Base-by-base conservation (phyloP, 345 rosid species). In the Schrenkiella parvula region DNA sequence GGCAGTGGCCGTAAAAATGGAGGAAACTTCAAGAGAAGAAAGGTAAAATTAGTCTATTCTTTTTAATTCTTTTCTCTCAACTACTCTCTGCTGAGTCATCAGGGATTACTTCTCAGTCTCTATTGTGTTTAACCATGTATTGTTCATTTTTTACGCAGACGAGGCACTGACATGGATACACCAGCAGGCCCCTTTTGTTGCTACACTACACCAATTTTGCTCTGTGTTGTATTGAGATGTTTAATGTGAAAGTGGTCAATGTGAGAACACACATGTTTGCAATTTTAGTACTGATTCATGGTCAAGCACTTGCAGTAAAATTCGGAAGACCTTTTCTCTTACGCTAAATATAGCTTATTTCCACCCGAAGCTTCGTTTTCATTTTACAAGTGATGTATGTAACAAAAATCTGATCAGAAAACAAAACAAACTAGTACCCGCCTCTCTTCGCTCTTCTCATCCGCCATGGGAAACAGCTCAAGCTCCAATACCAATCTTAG, bases 1-100 rank as follows among this genome's bases (percentile, higher is more conserved):
- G 64, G 66, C 35, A 52, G 71, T 29, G 54, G 64, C 52, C 58
- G 76, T 32, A 80, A 76, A 73, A 73, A 14, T 56, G 84, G 87
- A 64, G 72, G 80, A 38, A 86, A 80, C 58, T 61, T 72, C 44
- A 87, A 88, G 75, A 93, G 80, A 78, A 85, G 80, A 75, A 89
- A 87, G 96, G 96, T 93, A 67, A 38, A 9, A 26, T 64, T 10
- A 38, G 22, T 60, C 31, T 21, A 3, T 46, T 26, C 28, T 10
- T 31, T 4, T 42, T 11, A 8, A 14, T 38, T 37, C 13, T 47
- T 21, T n/a, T 14, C 17, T 56, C 17, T 56, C 44, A 13, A 19
- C 3, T 56, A 13, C 21, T 22, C 56, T 44, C 44, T 14, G 8
- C 38, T 3, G 14, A 22, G 4, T 8, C 25, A 10, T 21, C 8